Evolutionary conservation across 305 asterid genomes (phyloP), one percentile per base, ranked within the genome.

Genomic region (Rubia tinctorum): DNA sequence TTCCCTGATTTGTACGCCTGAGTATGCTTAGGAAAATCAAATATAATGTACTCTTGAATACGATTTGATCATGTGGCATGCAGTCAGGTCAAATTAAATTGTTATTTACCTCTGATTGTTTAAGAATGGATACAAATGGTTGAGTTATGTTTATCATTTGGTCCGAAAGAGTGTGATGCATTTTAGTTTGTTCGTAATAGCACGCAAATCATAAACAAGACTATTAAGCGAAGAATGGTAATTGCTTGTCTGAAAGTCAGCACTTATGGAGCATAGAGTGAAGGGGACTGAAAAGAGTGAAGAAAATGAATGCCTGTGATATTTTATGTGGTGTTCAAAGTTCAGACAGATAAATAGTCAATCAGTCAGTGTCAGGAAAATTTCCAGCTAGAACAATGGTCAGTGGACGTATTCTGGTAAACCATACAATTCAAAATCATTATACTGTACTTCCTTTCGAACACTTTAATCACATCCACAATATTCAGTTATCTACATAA

Each of bases 1-100:
- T 69, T 27, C 30, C 11, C 27, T 59, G 81, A 80, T 40, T n/a
- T 39, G 58, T 43, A 67, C 2, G 10, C 27, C 59, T 23, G 71
- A 23, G 11, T 45, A 43, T 10, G n/a, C 15, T 18, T 51, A 14
- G 58, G 22, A 42, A 30, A 66, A 42, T 0, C 13, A n/a, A 17
- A 3, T 17, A 66, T 5, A 40, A 10, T 39, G 27, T 67, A 22
- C 22, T 22, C 55, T 67, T 2, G 58, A 65, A 65, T 39, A 11
- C 1, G 13, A 30, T 60, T 60, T 60, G 37, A 12, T 60, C 27
- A 60, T 60, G 66, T 14, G 27, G 6, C 37, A 22, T 22, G 17
- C 51, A 66, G 23, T 39, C 69, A 9, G 71, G 5, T 45, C 72
- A 44, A 67, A 67, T 22, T n/a, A 37, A 34, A 67, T 44, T 42